Conservation (phyloP, 2,329 filamentous ascomycete species). For the Neospermospora avenae region DNA sequence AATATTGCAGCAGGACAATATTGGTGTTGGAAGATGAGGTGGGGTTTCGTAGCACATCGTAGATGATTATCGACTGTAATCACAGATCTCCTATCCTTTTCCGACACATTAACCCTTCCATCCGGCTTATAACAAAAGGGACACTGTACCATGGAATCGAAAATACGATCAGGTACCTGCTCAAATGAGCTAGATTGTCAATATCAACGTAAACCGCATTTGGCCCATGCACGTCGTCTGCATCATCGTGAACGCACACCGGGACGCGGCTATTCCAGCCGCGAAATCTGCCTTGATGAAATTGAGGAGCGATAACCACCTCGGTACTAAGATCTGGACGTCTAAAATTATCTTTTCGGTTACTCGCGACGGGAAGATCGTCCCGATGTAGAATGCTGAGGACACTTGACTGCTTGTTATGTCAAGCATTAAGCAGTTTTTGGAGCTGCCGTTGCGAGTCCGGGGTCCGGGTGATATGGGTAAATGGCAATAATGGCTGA, state of each 20-base stretch:
- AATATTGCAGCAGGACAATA: neutral
- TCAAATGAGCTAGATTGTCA: too few relatives aligned
- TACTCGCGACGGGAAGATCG: neutral
- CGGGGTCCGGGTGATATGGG: neutral
- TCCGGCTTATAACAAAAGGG: too few relatives aligned
- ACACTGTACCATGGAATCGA: too few relatives aligned
- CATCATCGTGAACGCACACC: neutral
- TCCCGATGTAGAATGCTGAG: neutral
- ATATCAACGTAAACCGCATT: too few relatives aligned
- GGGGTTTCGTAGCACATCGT: slow-evolving; percentile 1
- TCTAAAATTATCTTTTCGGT: neutral
- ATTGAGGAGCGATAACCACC: neutral
- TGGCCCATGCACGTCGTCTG: neutral
- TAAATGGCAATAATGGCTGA: slow-evolving; percentile 1
- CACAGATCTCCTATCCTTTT: neutral
- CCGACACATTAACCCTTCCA: too few relatives aligned
- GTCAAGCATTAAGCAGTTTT: neutral
- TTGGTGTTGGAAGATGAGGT: neutral
- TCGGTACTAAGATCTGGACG: neutral
- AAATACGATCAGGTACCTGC: too few relatives aligned
- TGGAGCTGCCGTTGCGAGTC: neutral
- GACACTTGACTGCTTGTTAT: neutral
- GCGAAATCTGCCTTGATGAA: slow-evolving; percentile 2
- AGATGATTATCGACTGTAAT: slow-evolving; percentile 8
- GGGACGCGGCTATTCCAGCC: slow-evolving; percentile 2